A percentile compares a stretch with the other conserved stretches of the same genome.
Evolutionary conservation across 2,329 filamentous ascomycete species (phyloP).

Genomic region (Chaetomiaceae sp.): DNA sequence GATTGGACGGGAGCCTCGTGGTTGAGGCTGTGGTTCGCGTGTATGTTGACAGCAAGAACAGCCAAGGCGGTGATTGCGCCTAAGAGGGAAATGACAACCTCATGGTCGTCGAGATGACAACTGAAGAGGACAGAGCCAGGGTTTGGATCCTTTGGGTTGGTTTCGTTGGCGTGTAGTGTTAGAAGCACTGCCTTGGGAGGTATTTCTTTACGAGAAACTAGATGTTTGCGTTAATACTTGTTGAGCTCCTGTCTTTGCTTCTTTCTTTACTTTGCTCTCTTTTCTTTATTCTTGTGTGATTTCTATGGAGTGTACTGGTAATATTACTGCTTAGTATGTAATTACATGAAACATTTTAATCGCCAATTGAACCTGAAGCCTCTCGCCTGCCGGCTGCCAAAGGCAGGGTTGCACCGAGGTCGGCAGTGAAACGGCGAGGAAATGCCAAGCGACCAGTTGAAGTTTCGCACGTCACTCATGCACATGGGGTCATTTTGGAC

Average conservation of each 20-base stretch:
- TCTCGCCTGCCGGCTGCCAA: background rate
- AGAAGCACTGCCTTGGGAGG: too few relatives aligned
- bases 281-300: too few relatives aligned
- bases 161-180: constrained; percentile 1
- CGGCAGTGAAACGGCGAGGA: constrained; percentile 39
- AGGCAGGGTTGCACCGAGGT: constrained; percentile 5
- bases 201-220: too few relatives aligned
- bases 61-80: background rate
- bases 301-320: too few relatives aligned
- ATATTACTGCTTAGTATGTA: too few relatives aligned
- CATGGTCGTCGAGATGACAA: too few relatives aligned
- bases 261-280: too few relatives aligned
- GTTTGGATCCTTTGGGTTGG: background rate
- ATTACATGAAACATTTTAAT: too few relatives aligned
- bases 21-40: background rate
- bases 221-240: background rate
- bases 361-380: too few relatives aligned
- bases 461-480: constrained; percentile 6
- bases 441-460: constrained; percentile 5
- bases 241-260: too few relatives aligned
- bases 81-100: background rate
- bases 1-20: background rate
- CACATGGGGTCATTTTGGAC: background rate
- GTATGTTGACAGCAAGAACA: background rate
- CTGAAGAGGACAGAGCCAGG: too few relatives aligned